Percentiles rank a stretch among this genome's conserved stretches.
Evolutionary conservation across 73 alveolate genomes (phyloP).

Genomic region (Blepharisma japonicum): DNA sequence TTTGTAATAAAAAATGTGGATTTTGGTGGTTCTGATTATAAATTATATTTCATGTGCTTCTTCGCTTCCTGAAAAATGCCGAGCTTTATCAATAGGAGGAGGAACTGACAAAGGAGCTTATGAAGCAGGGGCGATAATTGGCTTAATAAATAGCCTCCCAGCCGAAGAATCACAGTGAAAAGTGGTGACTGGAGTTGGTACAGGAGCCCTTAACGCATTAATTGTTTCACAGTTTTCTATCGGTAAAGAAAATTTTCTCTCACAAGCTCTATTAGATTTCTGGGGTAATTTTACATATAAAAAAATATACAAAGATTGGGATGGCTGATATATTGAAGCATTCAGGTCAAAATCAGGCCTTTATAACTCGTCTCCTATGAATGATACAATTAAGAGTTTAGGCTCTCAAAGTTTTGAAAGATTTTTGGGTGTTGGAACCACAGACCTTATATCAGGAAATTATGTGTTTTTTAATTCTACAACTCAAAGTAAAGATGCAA

Average conservation of each 20-base stretch:
- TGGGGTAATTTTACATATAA: conserved; percentile 38
- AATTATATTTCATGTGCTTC: neutral
- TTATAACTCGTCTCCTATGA: neutral
- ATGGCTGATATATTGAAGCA: neutral
- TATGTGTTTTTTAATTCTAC: conserved; percentile 8
- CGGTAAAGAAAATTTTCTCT: conserved; percentile 51
- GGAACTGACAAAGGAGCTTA: conserved; percentile 67
- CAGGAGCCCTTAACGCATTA: conserved; percentile 62
- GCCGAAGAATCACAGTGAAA: conserved; percentile 51
- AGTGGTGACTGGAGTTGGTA: conserved; percentile 62
- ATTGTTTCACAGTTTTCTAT: conserved; percentile 40
- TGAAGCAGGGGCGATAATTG: conserved; percentile 61
- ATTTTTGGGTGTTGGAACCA: conserved; percentile 22
- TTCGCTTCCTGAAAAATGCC: conserved; percentile 30
- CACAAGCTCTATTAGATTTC: conserved; percentile 18
- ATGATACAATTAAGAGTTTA: neutral
- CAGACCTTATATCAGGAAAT: neutral
- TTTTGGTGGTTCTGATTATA: neutral
- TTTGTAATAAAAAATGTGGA: conserved; percentile 5
- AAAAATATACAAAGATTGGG: conserved; percentile 43
- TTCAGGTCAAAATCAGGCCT: neutral
- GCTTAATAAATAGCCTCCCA: conserved; percentile 36
- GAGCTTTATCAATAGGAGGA: conserved; percentile 54
- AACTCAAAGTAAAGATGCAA: neutral
- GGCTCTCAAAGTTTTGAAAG: conserved; percentile 2